phyloP scores from a whole-genome alignment of 2,329 filamentous ascomycete genomes.

The Aspergillus oerlinghausenensis region DNA sequence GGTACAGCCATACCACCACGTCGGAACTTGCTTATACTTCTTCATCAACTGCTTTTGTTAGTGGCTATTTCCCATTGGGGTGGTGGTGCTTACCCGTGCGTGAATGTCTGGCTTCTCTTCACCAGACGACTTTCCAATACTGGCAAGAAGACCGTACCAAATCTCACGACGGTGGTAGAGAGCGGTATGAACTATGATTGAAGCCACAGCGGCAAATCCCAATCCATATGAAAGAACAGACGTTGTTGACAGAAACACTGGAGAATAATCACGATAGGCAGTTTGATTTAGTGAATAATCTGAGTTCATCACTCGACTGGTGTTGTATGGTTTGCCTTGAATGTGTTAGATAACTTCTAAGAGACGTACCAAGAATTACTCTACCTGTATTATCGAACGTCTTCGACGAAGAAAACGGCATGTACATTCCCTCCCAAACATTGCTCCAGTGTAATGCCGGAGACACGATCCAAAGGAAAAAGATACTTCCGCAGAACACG shows the following conservation, averaged over 20 bases:
- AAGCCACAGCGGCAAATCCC: slow-evolving; percentile 63
- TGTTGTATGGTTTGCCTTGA: slow-evolving; percentile 20
- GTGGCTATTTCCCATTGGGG: background rate
- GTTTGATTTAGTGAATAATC: slow-evolving; percentile 25
- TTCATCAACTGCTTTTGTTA: slow-evolving; percentile 37
- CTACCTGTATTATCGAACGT: slow-evolving; percentile 11
- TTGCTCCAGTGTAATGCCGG: slow-evolving; percentile 60
- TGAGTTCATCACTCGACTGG: slow-evolving; percentile 20
- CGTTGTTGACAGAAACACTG: slow-evolving; percentile 62
- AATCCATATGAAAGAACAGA: slow-evolving; percentile 63
- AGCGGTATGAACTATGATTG: slow-evolving; percentile 59
- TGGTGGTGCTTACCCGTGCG: slow-evolving; percentile 31
- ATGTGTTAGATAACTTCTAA: background rate
- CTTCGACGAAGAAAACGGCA: slow-evolving; percentile 49
- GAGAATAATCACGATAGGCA: slow-evolving; percentile 24
- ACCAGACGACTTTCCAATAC: slow-evolving; percentile 50
- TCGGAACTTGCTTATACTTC: slow-evolving; percentile 50
- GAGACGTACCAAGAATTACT: background rate
- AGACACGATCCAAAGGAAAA: slow-evolving; percentile 57
- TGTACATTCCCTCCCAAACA: slow-evolving; percentile 58
- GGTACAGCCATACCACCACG: slow-evolving; percentile 50
- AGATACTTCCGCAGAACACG: slow-evolving; percentile 59
- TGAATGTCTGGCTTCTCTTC: slow-evolving; percentile 44
- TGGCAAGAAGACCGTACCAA: slow-evolving; percentile 46
- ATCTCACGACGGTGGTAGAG: slow-evolving; percentile 60